phyloP scores from a whole-genome alignment of 345 rosid species.

The Microthlaspi erraticum region DNA sequence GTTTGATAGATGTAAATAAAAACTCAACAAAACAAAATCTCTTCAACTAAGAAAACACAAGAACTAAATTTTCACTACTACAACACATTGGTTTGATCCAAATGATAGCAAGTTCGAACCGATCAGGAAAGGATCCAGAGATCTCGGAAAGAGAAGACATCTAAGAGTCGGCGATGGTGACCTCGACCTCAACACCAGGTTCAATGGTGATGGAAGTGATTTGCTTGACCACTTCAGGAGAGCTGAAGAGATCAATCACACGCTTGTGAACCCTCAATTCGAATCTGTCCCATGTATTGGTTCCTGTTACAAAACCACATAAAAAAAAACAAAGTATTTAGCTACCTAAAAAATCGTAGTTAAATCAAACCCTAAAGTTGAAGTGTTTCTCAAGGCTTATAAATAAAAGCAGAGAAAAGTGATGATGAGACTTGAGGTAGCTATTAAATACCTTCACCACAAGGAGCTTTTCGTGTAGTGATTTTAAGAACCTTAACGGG shows the following conservation, averaged over 20 bases:
- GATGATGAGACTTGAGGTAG: background rate
- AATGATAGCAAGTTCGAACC: background rate
- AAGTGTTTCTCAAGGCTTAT: background rate
- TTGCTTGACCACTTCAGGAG: constrained; percentile 72
- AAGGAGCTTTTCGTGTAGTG: constrained; percentile 56
- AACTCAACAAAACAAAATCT: constrained; percentile 4
- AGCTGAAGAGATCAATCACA: constrained; percentile 65
- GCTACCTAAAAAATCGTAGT: background rate
- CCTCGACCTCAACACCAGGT: constrained; percentile 73
- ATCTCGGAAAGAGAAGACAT: background rate
- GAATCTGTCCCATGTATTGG: constrained; percentile 68
- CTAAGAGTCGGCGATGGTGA: constrained; percentile 57
- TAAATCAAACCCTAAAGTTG: background rate
- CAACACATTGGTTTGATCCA: constrained; percentile 25
- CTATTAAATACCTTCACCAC: constrained; percentile 52
- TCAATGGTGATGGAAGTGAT: constrained; percentile 69
- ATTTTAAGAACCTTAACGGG: constrained; percentile 55
- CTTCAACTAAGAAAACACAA: constrained; percentile 3
- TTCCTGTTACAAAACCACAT: constrained; percentile 44
- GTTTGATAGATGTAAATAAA: background rate
- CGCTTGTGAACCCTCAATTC: constrained; percentile 70
- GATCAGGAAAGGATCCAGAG: constrained; percentile 5
- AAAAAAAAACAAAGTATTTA: background rate
- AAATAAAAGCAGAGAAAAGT: background rate
- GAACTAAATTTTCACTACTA: constrained; percentile 20